Percentiles rank a stretch among this genome's conserved stretches.
These are phyloP conservation scores for Erysimum cheiri DNA, from an alignment of 441 rosid genomes.

Conservation along the genomic window DNA sequence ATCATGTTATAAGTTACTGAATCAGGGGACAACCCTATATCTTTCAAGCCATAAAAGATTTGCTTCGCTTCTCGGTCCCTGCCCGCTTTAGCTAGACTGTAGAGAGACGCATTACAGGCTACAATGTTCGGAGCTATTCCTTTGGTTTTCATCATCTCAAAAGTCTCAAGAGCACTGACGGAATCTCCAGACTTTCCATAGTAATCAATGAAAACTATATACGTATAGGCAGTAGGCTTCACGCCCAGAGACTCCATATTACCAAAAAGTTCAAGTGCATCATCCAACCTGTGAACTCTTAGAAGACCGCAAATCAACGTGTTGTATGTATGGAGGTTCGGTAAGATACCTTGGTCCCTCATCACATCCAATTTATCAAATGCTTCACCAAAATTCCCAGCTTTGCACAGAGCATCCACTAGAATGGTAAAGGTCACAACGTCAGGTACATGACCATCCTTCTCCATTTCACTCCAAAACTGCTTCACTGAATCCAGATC, in stretches of 20 bases:
- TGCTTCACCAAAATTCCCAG: conserved; percentile 67
- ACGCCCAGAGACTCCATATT: conserved; percentile 69
- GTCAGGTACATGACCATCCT: conserved; percentile 82
- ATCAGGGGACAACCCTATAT: conserved; percentile 73
- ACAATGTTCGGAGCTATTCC: conserved; percentile 89
- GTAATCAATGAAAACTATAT: conserved; percentile 86
- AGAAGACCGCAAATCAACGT: conserved; percentile 81
- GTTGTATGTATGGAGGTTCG: conserved; percentile 89
- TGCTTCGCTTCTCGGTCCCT: conserved; percentile 73
- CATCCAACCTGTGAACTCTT: conserved; percentile 62
- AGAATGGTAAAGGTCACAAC: conserved; percentile 84
- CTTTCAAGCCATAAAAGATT: conserved; percentile 68
- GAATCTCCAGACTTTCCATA: conserved; percentile 80
- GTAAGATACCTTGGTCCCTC: conserved; percentile 64
- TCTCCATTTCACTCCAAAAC: conserved; percentile 89
- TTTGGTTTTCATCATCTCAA: conserved; percentile 74
- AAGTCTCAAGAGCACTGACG: conserved; percentile 73
- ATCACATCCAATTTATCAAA: conserved; percentile 68
- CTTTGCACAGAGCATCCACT: conserved; percentile 77
- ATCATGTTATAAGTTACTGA: conserved; percentile 93
- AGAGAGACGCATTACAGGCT: conserved; percentile 89
- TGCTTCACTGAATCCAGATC: conserved; percentile 66
- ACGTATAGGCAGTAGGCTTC: conserved; percentile 75
- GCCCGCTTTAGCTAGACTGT: conserved; percentile 78
- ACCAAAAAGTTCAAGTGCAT: conserved; percentile 65